Conservation (phyloP, 2,329 filamentous ascomycete species). For the Grosmannia clavigera region DNA sequence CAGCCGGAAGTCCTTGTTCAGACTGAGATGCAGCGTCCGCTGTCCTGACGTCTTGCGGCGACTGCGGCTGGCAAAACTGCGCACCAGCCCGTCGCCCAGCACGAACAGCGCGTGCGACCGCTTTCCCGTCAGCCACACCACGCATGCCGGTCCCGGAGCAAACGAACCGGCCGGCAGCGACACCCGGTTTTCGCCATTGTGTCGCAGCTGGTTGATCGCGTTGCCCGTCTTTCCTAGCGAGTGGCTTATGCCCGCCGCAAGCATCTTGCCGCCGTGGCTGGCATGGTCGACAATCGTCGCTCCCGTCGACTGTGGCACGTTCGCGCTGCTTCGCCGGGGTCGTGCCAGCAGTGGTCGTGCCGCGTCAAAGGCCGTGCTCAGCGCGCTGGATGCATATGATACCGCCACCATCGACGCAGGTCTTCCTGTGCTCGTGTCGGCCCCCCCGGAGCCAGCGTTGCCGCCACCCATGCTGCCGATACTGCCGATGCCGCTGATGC, state of each 20-base stretch:
- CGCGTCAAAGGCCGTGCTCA: slow-evolving; percentile 58
- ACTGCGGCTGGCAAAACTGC: slow-evolving; percentile 49
- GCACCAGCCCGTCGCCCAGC: slow-evolving; percentile 52
- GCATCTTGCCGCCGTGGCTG: slow-evolving; percentile 57
- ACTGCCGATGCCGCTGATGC: neutral
- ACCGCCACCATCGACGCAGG: slow-evolving; percentile 39
- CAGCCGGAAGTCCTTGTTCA: slow-evolving; percentile 55
- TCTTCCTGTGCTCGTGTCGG: slow-evolving; percentile 18
- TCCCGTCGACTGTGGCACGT: slow-evolving; percentile 25
- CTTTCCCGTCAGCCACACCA: slow-evolving; percentile 52
- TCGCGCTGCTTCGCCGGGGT: slow-evolving; percentile 39
- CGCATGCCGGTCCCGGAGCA: slow-evolving; percentile 44
- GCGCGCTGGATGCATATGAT: slow-evolving; percentile 56
- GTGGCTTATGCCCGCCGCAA: slow-evolving; percentile 62
- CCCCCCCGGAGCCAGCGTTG: slow-evolving; percentile 24
- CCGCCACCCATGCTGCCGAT: neutral
- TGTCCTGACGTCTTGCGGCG: slow-evolving; percentile 41
- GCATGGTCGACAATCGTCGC: slow-evolving; percentile 45
- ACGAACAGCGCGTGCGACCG: slow-evolving; percentile 52
- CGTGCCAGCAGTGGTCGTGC: slow-evolving; percentile 47
- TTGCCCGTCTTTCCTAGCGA: slow-evolving; percentile 63
- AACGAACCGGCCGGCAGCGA: slow-evolving; percentile 47
- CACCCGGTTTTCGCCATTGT: slow-evolving; percentile 64
- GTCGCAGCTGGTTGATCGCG: slow-evolving; percentile 56
- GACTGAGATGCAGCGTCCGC: slow-evolving; percentile 39